A percentile compares a stretch with the other conserved stretches of the same genome.
Evolutionary conservation across 2,329 filamentous ascomycete species (phyloP).

Genomic region (Verticillium albo-atrum): DNA sequence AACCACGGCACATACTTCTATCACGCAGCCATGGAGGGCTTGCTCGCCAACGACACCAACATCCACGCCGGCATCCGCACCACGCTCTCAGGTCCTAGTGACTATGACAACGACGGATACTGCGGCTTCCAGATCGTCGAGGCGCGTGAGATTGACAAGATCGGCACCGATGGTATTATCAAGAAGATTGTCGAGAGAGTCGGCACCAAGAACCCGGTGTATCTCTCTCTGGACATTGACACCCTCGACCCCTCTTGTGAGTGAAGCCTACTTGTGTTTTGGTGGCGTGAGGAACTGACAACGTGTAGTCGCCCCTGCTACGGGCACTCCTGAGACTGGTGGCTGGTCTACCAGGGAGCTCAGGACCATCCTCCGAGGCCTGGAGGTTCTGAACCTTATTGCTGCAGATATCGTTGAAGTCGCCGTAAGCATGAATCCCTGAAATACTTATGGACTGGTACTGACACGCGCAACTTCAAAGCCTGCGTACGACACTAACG

Average conservation of each 20-base stretch:
- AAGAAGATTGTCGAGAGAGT: conserved; percentile 72
- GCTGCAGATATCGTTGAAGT: conserved; percentile 72
- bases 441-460: background rate
- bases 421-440: conserved; percentile 34
- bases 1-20: conserved; percentile 92
- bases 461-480: conserved; percentile 6
- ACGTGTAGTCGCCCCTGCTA: conserved; percentile 56
- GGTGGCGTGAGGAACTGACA: too few relatives aligned
- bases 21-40: conserved; percentile 72
- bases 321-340: conserved; percentile 71
- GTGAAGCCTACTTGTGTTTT: conserved; percentile 16
- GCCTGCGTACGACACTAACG: conserved; percentile 68
- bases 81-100: conserved; percentile 70
- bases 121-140: conserved; percentile 81
- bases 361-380: conserved; percentile 63
- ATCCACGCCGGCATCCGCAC: conserved; percentile 87
- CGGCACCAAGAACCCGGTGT: conserved; percentile 70
- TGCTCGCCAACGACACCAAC: conserved; percentile 76
- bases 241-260: conserved; percentile 77
- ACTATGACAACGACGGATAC: conserved; percentile 83
- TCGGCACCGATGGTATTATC: conserved; percentile 66
- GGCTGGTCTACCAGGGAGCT: conserved; percentile 73
- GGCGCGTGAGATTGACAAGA: conserved; percentile 52
- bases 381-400: conserved; percentile 66
- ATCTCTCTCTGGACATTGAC: conserved; percentile 83